phyloP scores from a whole-genome alignment of 164 flowering plant genomes.

The Cinnamomum micranthum region DNA sequence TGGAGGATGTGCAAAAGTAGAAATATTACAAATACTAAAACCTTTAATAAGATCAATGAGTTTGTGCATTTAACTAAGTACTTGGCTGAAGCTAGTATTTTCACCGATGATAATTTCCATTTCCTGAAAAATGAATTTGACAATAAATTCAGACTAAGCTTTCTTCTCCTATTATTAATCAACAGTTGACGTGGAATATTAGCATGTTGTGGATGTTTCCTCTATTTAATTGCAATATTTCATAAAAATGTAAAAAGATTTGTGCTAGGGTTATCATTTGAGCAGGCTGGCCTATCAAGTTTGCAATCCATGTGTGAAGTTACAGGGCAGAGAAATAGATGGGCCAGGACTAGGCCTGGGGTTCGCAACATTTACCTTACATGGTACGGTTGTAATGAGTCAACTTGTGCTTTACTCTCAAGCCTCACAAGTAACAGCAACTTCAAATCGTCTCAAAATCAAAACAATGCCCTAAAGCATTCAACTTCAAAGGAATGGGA shows the following conservation, averaged over 20 bases:
- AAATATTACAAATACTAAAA: background rate
- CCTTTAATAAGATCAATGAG: background rate
- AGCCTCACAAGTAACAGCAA: too few relatives aligned
- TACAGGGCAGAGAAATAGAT: too few relatives aligned
- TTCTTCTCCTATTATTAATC: background rate
- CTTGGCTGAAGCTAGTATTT: background rate
- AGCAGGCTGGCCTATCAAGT: background rate
- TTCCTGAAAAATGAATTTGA: background rate
- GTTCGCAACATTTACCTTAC: too few relatives aligned
- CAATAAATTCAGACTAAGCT: background rate
- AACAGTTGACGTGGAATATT: too few relatives aligned
- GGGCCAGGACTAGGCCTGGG: too few relatives aligned
- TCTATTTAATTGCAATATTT: too few relatives aligned
- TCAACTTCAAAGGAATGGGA: too few relatives aligned
- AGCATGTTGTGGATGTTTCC: too few relatives aligned
- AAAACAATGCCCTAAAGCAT: too few relatives aligned
- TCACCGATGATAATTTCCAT: background rate
- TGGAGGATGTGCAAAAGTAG: background rate
- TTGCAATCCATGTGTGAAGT: background rate
- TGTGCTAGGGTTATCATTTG: background rate
- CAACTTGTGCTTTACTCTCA: too few relatives aligned
- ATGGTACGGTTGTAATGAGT: too few relatives aligned
- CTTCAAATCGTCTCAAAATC: too few relatives aligned
- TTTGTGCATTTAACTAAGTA: background rate
- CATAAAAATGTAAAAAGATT: background rate